These are phyloP conservation scores for Didymella glomerata DNA, from an alignment of 2,329 filamentous ascomycete species.

Conservation along the genomic window DNA sequence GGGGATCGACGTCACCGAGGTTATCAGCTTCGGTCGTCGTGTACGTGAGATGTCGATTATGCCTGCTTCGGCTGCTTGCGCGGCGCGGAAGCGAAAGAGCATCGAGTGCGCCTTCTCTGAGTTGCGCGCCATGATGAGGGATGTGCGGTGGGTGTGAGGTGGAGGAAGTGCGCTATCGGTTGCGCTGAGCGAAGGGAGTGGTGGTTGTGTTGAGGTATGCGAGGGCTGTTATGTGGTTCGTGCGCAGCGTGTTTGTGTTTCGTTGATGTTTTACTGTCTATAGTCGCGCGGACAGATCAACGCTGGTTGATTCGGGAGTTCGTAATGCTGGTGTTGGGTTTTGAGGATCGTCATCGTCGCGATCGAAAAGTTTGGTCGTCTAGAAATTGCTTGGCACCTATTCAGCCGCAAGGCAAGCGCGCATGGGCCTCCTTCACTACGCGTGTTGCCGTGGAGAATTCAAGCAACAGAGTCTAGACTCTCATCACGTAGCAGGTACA, in stretches of 20 bases:
- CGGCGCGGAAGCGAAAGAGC: slow-evolving; percentile 99
- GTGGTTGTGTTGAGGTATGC: slow-evolving; percentile 2
- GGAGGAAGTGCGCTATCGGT: neutral
- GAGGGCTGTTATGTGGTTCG: slow-evolving; percentile 6
- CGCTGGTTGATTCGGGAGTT: slow-evolving; percentile 14
- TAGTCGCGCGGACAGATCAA: slow-evolving; percentile 36
- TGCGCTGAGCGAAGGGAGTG: slow-evolving; percentile 3
- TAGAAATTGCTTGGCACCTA: neutral
- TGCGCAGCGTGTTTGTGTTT: neutral
- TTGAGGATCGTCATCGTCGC: slow-evolving; percentile 22
- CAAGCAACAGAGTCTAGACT: slow-evolving; percentile 1
- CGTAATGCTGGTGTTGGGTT: slow-evolving; percentile 15
- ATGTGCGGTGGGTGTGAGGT: slow-evolving; percentile 15
- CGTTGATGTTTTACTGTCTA: slow-evolving; percentile 30
- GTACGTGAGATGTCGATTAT: slow-evolving; percentile 93
- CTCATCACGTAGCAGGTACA: slow-evolving; percentile 10
- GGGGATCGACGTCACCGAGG: slow-evolving; percentile 82
- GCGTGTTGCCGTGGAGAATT: slow-evolving; percentile 11
- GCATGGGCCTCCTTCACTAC: slow-evolving; percentile 8
- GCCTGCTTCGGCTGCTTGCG: slow-evolving; percentile 93
- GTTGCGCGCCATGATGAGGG: slow-evolving; percentile 76
- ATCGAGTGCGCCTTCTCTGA: slow-evolving; percentile 99
- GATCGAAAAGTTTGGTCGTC: neutral
- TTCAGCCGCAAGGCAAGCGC: neutral
- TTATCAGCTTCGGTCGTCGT: slow-evolving; percentile 90